Evolutionary conservation across 2,329 filamentous ascomycete species (phyloP).

Genomic region (Monosporascus sp.): DNA sequence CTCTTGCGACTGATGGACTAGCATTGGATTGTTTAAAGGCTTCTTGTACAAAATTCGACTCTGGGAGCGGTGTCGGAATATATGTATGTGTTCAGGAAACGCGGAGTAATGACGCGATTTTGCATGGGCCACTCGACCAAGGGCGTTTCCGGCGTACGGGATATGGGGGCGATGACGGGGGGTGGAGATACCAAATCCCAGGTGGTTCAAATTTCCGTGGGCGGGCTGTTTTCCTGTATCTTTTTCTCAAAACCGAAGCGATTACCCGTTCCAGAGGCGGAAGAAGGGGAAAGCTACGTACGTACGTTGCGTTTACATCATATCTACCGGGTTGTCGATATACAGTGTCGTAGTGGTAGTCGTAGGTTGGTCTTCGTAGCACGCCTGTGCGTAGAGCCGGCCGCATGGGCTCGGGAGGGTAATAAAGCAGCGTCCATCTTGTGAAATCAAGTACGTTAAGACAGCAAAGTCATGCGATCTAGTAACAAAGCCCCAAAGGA

Average conservation of each 20-base stretch:
- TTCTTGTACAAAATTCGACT: constrained; percentile 30
- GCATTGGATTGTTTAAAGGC: constrained; percentile 9
- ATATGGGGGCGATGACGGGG: constrained; percentile 7
- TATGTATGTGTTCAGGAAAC: constrained; percentile 16
- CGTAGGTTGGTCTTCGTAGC: no score
- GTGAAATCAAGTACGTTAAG: no score
- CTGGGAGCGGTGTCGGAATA: constrained; percentile 20
- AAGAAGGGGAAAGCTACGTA: no score
- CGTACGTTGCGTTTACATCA: no score
- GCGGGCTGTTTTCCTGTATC: constrained; percentile 1
- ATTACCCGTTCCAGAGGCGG: no score
- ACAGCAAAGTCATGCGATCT: no score
- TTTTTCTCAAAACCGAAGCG: neutral
- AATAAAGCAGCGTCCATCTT: no score
- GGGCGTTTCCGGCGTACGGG: constrained; percentile 26
- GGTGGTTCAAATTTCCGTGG: constrained; percentile 23
- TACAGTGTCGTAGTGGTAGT: no score
- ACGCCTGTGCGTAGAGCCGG: no score
- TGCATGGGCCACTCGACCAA: constrained; percentile 9
- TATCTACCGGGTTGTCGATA: no score
- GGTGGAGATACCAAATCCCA: constrained; percentile 29
- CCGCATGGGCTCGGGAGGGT: no score
- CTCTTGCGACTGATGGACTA: constrained; percentile 5
- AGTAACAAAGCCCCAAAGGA: no score
- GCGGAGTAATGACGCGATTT: neutral